A percentile compares a stretch with the other conserved stretches of the same genome.
These are phyloP conservation scores for Lactarius quietus DNA, from an alignment of 768 basidiomycete genomes.

Conservation along the genomic window DNA sequence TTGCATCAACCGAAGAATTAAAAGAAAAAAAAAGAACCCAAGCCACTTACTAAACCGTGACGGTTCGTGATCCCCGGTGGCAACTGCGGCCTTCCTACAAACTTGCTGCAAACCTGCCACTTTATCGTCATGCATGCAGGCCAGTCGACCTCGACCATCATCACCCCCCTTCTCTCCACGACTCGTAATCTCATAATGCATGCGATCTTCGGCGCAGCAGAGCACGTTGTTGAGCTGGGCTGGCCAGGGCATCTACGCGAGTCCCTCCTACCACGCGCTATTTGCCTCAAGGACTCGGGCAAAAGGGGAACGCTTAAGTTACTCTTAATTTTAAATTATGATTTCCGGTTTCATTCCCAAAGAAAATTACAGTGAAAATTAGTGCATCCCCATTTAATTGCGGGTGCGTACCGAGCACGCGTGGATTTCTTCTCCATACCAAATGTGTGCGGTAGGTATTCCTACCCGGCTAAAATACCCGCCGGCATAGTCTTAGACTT, in stretches of 20 bases:
- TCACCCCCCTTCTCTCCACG: neutral
- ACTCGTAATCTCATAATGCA: neutral
- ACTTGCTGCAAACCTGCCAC: neutral
- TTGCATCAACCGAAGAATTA: neutral
- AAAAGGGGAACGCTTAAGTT: neutral
- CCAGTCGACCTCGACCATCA: neutral
- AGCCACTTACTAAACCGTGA: neutral
- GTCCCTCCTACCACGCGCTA: neutral
- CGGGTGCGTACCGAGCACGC: neutral
- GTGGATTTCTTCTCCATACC: neutral
- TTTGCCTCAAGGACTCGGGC: slow-evolving; percentile 8
- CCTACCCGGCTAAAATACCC: neutral
- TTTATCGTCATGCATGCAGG: neutral
- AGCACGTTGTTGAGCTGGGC: neutral
- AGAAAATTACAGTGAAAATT: neutral
- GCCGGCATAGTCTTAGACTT: too few species aligned
- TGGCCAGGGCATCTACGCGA: neutral
- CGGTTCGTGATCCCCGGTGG: neutral
- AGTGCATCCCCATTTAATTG: neutral
- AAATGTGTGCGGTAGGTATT: neutral
- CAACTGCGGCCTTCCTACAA: neutral
- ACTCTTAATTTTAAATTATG: slow-evolving; percentile 10
- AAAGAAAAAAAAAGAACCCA: neutral
- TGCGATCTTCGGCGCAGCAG: neutral
- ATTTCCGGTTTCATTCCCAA: neutral